Evolutionary conservation across 176 grass and related monocot species (phyloP).

Genomic region (Aegilops longissima): DNA sequence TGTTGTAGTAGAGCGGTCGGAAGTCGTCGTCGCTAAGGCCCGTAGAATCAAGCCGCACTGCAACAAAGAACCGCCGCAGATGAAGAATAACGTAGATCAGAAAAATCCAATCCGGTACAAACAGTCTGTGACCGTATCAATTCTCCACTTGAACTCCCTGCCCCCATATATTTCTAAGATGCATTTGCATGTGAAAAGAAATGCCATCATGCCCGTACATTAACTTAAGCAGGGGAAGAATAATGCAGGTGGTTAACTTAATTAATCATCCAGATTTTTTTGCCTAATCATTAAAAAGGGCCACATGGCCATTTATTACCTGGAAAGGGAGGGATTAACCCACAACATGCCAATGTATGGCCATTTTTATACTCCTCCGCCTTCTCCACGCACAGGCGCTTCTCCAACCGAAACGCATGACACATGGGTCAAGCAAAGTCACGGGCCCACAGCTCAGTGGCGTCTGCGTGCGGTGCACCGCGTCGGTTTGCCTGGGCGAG

Average conservation of each 20-base stretch:
- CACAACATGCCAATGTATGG: slow-evolving; percentile 73
- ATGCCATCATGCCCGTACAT: slow-evolving; percentile 20
- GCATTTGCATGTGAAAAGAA: slow-evolving; percentile 30
- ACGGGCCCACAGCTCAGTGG: background rate
- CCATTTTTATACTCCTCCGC: slow-evolving; percentile 45
- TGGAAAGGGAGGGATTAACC: slow-evolving; percentile 82
- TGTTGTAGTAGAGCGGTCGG: too few relatives aligned
- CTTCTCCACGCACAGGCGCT: background rate
- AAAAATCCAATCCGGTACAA: background rate
- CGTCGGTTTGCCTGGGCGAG: background rate
- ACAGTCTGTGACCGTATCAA: slow-evolving; percentile 1
- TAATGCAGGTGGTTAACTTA: slow-evolving; percentile 44
- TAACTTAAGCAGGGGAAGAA: slow-evolving; percentile 32
- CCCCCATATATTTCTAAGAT: background rate
- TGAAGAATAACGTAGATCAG: too few relatives aligned
- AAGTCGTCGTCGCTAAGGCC: too few relatives aligned
- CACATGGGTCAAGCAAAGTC: background rate
- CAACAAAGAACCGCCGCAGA: too few relatives aligned
- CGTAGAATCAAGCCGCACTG: too few relatives aligned
- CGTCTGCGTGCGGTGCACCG: background rate
- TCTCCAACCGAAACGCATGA: background rate
- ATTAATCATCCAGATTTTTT: slow-evolving; percentile 57
- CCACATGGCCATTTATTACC: slow-evolving; percentile 74
- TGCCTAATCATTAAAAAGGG: slow-evolving; percentile 45
- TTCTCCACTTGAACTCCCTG: background rate